Evolutionary conservation across 192 early-diverging fungal genomes (phyloP).

Genomic region (Podila epicladia): DNA sequence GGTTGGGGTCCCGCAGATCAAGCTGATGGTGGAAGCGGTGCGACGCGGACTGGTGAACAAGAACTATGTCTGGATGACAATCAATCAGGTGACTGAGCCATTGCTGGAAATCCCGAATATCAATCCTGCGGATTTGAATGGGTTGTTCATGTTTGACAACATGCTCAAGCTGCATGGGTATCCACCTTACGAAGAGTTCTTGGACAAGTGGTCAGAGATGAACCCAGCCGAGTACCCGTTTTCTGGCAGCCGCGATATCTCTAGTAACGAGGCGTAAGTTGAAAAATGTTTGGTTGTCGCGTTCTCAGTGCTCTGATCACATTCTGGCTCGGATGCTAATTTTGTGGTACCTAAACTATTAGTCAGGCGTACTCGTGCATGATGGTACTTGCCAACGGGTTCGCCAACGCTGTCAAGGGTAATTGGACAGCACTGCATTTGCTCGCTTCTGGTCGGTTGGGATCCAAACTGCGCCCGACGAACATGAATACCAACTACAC

Average conservation of each 20-base stretch:
- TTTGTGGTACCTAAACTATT: neutral
- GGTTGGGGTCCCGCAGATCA: constrained; percentile 36
- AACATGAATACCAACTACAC: constrained; percentile 55
- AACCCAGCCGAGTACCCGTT: constrained; percentile 53
- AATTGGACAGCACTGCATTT: constrained; percentile 34
- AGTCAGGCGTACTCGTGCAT: constrained; percentile 65
- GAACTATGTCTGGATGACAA: constrained; percentile 56
- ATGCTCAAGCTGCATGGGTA: constrained; percentile 56
- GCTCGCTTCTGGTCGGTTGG: constrained; percentile 17
- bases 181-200: constrained; percentile 57
- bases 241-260: constrained; percentile 56
- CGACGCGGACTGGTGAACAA: constrained; percentile 35
- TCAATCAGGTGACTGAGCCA: constrained; percentile 51
- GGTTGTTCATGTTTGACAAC: constrained; percentile 59
- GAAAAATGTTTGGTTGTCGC: neutral
- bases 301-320: no score
- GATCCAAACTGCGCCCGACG: constrained; percentile 46
- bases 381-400: constrained; percentile 61
- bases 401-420: constrained; percentile 42
- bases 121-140: constrained; percentile 47
- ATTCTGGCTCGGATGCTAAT: no score
- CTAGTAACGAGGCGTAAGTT: constrained; percentile 58
- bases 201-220: constrained; percentile 54
- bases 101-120: constrained; percentile 16
- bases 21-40: constrained; percentile 53